Evolutionary conservation across 202 grass and related monocot genomes (phyloP).

Genomic region (Panicum virgatum): DNA sequence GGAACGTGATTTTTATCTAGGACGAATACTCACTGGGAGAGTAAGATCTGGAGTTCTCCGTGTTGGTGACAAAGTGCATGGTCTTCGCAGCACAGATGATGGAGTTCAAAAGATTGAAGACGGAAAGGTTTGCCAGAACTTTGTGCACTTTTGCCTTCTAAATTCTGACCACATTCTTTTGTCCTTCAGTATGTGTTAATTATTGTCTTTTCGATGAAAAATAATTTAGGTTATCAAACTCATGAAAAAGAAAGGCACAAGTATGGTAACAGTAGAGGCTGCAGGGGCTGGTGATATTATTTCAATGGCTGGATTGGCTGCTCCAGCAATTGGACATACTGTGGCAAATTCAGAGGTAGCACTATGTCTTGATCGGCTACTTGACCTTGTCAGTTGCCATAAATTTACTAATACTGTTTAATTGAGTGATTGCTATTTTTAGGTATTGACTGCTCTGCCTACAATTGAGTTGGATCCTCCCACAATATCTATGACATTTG

Average conservation of each 20-base stretch:
- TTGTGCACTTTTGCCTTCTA: constrained; percentile 2
- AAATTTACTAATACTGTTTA: constrained; percentile 28
- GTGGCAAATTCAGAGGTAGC: constrained; percentile 88
- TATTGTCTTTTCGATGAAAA: too few species aligned
- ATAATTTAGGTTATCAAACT: constrained; percentile 82
- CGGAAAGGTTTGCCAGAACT: constrained; percentile 71
- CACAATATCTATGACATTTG: constrained; percentile 99
- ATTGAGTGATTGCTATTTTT: constrained; percentile 42
- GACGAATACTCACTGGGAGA: constrained; percentile 93
- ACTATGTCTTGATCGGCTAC: constrained; percentile 27
- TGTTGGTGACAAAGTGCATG: constrained; percentile 91
- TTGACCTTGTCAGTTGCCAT: constrained; percentile 23
- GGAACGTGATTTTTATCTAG: constrained; percentile 99
- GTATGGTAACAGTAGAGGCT: constrained; percentile 68
- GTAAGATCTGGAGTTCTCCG: constrained; percentile 75
- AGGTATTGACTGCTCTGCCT: constrained; percentile 89
- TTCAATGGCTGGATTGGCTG: constrained; percentile 92
- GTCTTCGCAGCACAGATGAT: constrained; percentile 74
- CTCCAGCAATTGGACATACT: constrained; percentile 95
- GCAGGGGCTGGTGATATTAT: constrained; percentile 97
- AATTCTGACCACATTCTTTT: not conserved
- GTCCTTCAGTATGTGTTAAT: constrained; percentile 5
- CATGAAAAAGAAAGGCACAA: constrained; percentile 99
- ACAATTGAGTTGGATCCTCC: constrained; percentile 94
- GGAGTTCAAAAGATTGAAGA: constrained; percentile 90